phyloP scores from a whole-genome alignment of 208 protist genomes.

The Porcisia deanei region DNA sequence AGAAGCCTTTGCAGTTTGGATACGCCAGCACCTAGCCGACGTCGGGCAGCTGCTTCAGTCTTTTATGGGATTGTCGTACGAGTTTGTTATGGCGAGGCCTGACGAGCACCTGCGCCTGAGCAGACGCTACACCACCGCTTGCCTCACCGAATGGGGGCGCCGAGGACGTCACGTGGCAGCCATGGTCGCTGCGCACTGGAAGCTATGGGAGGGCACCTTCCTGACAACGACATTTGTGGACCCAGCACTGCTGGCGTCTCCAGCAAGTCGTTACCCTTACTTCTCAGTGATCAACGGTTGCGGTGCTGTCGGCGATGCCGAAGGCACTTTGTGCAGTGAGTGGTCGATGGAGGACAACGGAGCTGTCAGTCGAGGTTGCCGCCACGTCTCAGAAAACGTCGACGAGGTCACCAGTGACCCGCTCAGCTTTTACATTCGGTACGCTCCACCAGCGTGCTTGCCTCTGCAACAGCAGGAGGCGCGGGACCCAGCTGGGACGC shows the following conservation, averaged over 20 bases:
- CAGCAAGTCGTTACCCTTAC: slow-evolving; percentile 22
- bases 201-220: slow-evolving; percentile 31
- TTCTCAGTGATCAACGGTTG: slow-evolving; percentile 23
- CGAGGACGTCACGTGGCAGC: slow-evolving; percentile 24
- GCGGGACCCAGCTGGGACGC: slow-evolving; percentile 2
- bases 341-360: slow-evolving; percentile 35
- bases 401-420: slow-evolving; percentile 45
- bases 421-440: slow-evolving; percentile 54
- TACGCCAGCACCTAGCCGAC: slow-evolving; percentile 21
- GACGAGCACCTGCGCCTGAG: slow-evolving; percentile 29
- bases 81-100: slow-evolving; percentile 28
- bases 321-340: slow-evolving; percentile 21
- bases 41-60: slow-evolving; percentile 28
- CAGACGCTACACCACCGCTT: slow-evolving; percentile 11
- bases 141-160: slow-evolving; percentile 20
- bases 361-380: slow-evolving; percentile 29
- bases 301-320: not conserved
- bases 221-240: slow-evolving; percentile 56
- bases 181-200: slow-evolving; percentile 16
- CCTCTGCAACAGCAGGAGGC: slow-evolving; percentile 25
- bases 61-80: slow-evolving; percentile 22
- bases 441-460: slow-evolving; percentile 52
- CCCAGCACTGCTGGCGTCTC: slow-evolving; percentile 31
- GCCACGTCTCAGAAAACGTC: slow-evolving; percentile 26
- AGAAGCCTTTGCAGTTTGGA: slow-evolving; percentile 31